These are phyloP conservation scores for Lepiota subincarnata DNA, from an alignment of 768 basidiomycete species.

Conservation along the genomic window DNA sequence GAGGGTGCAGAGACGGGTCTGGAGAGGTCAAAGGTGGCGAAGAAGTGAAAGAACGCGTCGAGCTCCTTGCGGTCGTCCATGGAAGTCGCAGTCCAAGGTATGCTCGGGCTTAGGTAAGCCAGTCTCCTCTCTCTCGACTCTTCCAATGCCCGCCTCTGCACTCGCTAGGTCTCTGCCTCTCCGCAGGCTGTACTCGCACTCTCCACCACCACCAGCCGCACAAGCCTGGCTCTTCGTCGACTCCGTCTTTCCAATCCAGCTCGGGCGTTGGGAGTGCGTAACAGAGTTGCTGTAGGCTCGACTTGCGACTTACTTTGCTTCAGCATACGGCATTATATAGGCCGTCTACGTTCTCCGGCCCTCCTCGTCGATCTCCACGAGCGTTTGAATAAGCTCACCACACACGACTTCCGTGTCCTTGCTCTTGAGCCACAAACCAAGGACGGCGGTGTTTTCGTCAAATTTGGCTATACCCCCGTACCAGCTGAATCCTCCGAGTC, in stretches of 20 bases:
- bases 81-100: not conserved
- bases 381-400: constrained; percentile 48
- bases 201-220: not conserved
- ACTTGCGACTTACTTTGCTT: constrained; percentile 8
- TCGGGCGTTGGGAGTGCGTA: constrained; percentile 74
- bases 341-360: constrained; percentile 54
- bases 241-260: constrained; percentile 71
- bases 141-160: not conserved
- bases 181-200: not conserved
- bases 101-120: not conserved
- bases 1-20: constrained; percentile 56
- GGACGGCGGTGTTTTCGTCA: constrained; percentile 84
- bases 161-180: not conserved
- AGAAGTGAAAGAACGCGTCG: constrained; percentile 79
- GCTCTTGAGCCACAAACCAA: constrained; percentile 64
- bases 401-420: constrained; percentile 57
- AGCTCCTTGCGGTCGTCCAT: constrained; percentile 40
- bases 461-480: constrained; percentile 50
- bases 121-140: too few relatives aligned
- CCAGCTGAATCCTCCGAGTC: constrained; percentile 21
- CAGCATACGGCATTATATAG: constrained; percentile 64
- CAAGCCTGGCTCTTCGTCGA: constrained; percentile 69
- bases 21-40: constrained; percentile 65
- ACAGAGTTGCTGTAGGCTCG: too few relatives aligned
- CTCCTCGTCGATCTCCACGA: constrained; percentile 44